A percentile compares a stretch with the other conserved stretches of the same genome.
Conservation (phyloP, 106 monocot species). For the Xerophyta viscosa region DNA sequence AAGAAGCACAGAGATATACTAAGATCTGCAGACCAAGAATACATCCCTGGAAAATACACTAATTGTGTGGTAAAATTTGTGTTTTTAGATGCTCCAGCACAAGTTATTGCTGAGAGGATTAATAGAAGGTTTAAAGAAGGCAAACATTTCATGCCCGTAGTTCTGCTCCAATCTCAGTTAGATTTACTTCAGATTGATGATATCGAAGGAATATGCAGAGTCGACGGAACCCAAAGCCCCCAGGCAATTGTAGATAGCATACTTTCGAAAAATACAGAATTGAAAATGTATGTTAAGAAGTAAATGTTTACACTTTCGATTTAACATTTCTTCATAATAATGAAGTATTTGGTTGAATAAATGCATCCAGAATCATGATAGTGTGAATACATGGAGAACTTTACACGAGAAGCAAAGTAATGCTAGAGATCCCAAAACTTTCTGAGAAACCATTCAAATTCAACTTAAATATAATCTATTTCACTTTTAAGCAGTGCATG, state of each 20-base stretch:
- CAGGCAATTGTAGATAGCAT: slow-evolving; percentile 28
- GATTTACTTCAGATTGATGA: slow-evolving; percentile 70
- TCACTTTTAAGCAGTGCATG: too few species aligned
- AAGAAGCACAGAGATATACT: slow-evolving; percentile 72
- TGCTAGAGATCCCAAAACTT: too few species aligned
- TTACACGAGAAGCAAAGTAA: too few species aligned
- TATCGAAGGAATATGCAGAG: slow-evolving; percentile 33
- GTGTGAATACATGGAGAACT: too few species aligned
- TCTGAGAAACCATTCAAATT: too few species aligned
- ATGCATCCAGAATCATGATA: too few species aligned
- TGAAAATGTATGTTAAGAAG: too few species aligned
- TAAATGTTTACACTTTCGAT: too few species aligned
- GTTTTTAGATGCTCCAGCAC: slow-evolving; percentile 47
- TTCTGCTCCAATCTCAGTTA: slow-evolving; percentile 56
- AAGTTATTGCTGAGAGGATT: slow-evolving; percentile 52
- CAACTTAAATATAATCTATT: too few species aligned
- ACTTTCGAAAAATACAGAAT: not conserved
- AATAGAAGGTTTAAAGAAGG: slow-evolving; percentile 43
- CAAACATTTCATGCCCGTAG: slow-evolving; percentile 77
- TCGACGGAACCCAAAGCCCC: slow-evolving; percentile 32
- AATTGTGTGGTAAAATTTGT: slow-evolving; percentile 58
- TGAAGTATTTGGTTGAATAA: too few species aligned
- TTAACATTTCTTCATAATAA: not conserved
- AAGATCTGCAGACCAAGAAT: slow-evolving; percentile 43
- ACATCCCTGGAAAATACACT: slow-evolving; percentile 20